Conservation (phyloP, 768 basidiomycete genomes). For the Lactarius sanguifluus region DNA sequence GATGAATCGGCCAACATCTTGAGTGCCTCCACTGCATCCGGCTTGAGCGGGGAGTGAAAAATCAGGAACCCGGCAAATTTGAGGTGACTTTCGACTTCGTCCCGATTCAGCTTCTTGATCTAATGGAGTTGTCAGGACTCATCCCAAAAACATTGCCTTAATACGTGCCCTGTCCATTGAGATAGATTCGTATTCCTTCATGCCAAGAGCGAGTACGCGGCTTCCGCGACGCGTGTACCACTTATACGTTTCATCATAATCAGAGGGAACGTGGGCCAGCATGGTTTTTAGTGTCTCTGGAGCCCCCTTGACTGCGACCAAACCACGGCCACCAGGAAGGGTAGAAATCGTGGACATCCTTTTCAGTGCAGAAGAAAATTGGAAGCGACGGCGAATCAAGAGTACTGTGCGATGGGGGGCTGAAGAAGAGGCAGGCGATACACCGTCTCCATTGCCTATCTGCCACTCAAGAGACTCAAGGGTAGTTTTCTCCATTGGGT, state of each 20-base stretch:
- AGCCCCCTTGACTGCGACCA: conserved; percentile 90
- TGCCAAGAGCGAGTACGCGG: conserved; percentile 88
- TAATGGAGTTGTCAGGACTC: conserved; percentile 34
- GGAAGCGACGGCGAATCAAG: conserved; percentile 86
- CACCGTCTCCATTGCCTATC: conserved; percentile 52
- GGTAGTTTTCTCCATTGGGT: conserved; percentile 99
- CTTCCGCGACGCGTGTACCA: conserved; percentile 92
- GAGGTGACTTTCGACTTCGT: conserved; percentile 75
- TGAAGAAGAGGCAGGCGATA: conserved; percentile 53
- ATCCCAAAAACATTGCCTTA: neutral
- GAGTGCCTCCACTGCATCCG: conserved; percentile 85
- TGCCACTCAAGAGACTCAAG: conserved; percentile 88
- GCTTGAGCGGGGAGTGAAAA: conserved; percentile 97
- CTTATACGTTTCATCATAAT: conserved; percentile 94
- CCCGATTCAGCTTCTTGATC: conserved; percentile 88
- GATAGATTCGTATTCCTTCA: conserved; percentile 77
- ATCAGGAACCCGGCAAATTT: conserved; percentile 95
- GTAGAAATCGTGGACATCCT: conserved; percentile 92
- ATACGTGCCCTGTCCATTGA: conserved; percentile 65
- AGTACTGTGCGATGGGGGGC: conserved; percentile 61
- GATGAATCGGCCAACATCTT: conserved; percentile 96
- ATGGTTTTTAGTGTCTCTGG: conserved; percentile 95
- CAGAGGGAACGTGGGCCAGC: conserved; percentile 67
- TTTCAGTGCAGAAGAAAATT: conserved; percentile 96
- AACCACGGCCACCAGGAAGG: conserved; percentile 54